A percentile compares a stretch with the other conserved stretches of the same genome.
phyloP scores from a whole-genome alignment of 345 rosid species.

The Pistacia integerrima region DNA sequence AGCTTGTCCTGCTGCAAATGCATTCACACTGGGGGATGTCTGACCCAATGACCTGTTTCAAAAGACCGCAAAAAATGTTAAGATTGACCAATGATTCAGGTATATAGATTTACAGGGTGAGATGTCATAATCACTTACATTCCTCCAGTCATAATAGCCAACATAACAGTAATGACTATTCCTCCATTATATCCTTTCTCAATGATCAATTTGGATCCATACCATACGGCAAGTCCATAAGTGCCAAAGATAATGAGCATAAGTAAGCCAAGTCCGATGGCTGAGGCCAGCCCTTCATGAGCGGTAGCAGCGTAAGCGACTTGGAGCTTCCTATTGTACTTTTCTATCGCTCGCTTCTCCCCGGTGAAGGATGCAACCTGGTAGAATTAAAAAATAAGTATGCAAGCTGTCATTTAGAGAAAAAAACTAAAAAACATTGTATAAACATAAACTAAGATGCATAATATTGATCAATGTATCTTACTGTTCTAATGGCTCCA shows the following conservation, averaged over 20 bases:
- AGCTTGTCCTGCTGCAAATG: slow-evolving; percentile 70
- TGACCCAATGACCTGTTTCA: slow-evolving; percentile 60
- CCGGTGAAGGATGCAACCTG: slow-evolving; percentile 93
- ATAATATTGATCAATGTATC: slow-evolving; percentile 14
- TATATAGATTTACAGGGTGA: too few species aligned
- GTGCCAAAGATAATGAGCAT: slow-evolving; percentile 43
- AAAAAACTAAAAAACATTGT: not conserved
- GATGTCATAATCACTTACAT: slow-evolving; percentile 46
- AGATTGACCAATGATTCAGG: not conserved
- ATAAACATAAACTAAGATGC: not conserved
- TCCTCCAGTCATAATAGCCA: slow-evolving; percentile 74
- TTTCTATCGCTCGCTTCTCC: slow-evolving; percentile 68
- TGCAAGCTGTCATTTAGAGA: too few species aligned
- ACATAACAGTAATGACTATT: slow-evolving; percentile 62
- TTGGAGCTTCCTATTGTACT: slow-evolving; percentile 57
- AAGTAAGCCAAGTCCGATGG: slow-evolving; percentile 62
- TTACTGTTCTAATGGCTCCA: slow-evolving; percentile 82
- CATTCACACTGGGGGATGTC: slow-evolving; percentile 61
- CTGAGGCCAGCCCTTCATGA: slow-evolving; percentile 74
- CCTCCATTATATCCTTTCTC: slow-evolving; percentile 76
- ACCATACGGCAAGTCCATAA: slow-evolving; percentile 75
- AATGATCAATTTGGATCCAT: slow-evolving; percentile 65
- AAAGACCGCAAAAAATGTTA: not conserved
- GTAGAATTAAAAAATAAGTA: not conserved
- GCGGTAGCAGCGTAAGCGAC: slow-evolving; percentile 55